Percentiles rank a stretch among this genome's conserved stretches.
Conservation (phyloP, 768 basidiomycete species). For the Lactarius hatsudake region DNA sequence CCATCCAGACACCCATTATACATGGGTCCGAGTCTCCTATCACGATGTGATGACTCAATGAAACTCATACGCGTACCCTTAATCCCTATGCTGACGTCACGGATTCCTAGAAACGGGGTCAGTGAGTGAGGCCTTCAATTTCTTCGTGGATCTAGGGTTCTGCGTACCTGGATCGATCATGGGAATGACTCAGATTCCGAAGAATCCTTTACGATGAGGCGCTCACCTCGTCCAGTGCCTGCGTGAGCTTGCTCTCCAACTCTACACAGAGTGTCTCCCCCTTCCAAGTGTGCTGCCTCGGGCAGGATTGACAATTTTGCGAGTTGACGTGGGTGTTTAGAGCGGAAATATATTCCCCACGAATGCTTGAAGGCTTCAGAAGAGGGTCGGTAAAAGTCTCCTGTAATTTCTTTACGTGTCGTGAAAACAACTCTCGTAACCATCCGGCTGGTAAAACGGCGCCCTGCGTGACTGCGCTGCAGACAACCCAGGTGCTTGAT, state of each 20-base stretch:
- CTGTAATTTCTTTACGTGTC: not conserved
- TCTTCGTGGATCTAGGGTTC: not conserved
- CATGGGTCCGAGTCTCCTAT: not conserved
- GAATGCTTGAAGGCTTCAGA: not conserved
- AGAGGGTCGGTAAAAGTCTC: slow-evolving; percentile 1
- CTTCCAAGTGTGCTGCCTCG: not conserved
- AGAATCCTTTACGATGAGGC: not conserved
- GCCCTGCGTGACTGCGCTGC: not conserved
- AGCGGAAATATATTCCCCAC: not conserved
- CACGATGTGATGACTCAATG: not conserved
- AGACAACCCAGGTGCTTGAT: not conserved
- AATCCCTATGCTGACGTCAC: not conserved
- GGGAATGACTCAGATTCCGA: no score
- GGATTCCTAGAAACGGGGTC: not conserved
- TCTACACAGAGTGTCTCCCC: not conserved
- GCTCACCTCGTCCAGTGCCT: not conserved
- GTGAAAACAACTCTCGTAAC: no score
- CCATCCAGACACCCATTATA: not conserved
- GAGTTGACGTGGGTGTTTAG: not conserved
- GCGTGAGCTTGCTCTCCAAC: not conserved
- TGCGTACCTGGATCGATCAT: not conserved
- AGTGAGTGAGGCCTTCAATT: not conserved
- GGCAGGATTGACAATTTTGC: not conserved
- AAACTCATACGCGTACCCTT: not conserved
- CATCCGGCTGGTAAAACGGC: no score